Base-by-base conservation (phyloP, 805 yeast species). In the Ogataea haglerorum region DNA sequence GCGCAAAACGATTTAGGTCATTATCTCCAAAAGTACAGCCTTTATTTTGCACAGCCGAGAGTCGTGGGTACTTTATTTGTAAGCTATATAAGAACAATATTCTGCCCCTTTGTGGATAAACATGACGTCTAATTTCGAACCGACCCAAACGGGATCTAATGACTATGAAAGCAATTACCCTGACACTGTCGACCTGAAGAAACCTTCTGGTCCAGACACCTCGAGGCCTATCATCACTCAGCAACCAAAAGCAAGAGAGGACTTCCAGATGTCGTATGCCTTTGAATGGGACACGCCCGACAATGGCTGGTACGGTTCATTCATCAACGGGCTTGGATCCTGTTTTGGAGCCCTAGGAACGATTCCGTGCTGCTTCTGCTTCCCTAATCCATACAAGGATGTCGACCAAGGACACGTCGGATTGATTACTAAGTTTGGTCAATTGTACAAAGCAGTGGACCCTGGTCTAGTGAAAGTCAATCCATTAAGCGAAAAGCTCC, bases 351-450 rank as follows among this genome's bases (percentile, higher is more conserved):
- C 59, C 4, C 60, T 72, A 38, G 85, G 85, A 37, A 58, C 72
- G 18, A 65, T 75, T 51, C 81, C 87, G 4, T 63, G 73, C 49
- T 80, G 74, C 52, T 53, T 69, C 38, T 78, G 83, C 53, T 70
- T 67, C 48, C 59, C 72, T 7, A 80, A 78, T 54, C 86, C 86
- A 7, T 82, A 75, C 64, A 65, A 70, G 51, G 65, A 69, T 25
- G 84, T 82, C 19, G 57, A 70, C 19, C 85, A 82, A 62, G 89
- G 89, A 55, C 65, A 74, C 43, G 87, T 82, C 41, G 89, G 88
- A 10, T 68, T 82, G 42, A 67, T 82, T 37, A 81, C 83, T 39
- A 70, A 73, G 28, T 82, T 80, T 54, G 89, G 89, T 49, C 79
- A 82, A 38, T 66, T 82, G 45, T 66, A 80, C 40, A 68, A 79